Percentiles rank a stretch among this genome's conserved stretches.
These are phyloP conservation scores for Russula griseocarnosa DNA, from an alignment of 768 basidiomycete species.

Conservation along the genomic window DNA sequence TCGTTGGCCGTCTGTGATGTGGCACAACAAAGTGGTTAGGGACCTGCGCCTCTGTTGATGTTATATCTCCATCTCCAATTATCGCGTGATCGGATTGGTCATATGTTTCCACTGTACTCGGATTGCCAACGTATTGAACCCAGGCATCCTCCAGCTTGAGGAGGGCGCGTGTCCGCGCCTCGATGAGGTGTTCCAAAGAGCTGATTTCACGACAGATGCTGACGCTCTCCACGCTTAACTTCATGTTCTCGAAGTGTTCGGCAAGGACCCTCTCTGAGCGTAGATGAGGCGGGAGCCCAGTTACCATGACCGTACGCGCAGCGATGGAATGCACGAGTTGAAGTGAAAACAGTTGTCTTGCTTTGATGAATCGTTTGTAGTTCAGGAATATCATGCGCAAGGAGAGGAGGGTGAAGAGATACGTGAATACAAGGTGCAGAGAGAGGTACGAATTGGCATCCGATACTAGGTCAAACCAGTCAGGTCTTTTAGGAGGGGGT, in stretches of 20 bases:
- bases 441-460: constrained; percentile 88
- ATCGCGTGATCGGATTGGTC: constrained; percentile 61
- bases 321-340: constrained; percentile 94
- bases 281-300: constrained; percentile 77
- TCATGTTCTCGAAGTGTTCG: constrained; percentile 91
- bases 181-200: constrained; percentile 64
- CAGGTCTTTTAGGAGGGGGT: constrained; percentile 28
- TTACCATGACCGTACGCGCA: constrained; percentile 87
- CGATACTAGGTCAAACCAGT: constrained; percentile 87
- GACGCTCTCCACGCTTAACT: constrained; percentile 86
- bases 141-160: constrained; percentile 78
- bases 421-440: constrained; percentile 89
- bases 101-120: constrained; percentile 78
- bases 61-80: constrained; percentile 48
- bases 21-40: constrained; percentile 60
- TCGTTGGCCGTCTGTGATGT: constrained; percentile 69
- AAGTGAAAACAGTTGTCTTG: constrained; percentile 89
- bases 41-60: constrained; percentile 50
- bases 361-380: constrained; percentile 82
- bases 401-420: constrained; percentile 84
- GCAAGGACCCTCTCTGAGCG: constrained; percentile 81
- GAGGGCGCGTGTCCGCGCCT: constrained; percentile 75
- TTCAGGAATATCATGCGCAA: constrained; percentile 86
- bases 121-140: constrained; percentile 92
- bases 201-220: constrained; percentile 82